A percentile compares a stretch with the other conserved stretches of the same genome.
phyloP scores from a whole-genome alignment of 495 filamentous ascomycete genomes.

The Aspergillus heteromorphus region DNA sequence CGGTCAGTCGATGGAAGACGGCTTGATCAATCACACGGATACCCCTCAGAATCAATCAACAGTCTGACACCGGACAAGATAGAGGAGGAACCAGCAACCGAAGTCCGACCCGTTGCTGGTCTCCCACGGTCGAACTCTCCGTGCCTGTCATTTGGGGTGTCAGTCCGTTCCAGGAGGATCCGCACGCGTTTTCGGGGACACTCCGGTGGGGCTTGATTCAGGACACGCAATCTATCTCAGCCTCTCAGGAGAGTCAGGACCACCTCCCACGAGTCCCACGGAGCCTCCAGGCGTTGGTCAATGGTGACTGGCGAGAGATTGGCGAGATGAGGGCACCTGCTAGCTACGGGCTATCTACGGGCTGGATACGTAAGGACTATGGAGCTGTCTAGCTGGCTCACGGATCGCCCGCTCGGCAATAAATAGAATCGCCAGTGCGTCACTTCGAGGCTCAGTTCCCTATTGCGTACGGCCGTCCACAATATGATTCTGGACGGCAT shows the following conservation, averaged over 20 bases:
- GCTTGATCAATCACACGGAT: not conserved
- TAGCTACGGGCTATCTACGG: not conserved
- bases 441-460: not conserved
- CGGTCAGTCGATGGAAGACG: not conserved
- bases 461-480: not conserved
- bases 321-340: not conserved
- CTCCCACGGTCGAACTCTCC: not conserved
- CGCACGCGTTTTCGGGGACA: not conserved
- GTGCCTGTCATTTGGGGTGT: not conserved
- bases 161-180: not conserved
- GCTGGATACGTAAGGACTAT: no score
- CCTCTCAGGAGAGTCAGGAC: not conserved
- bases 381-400: not conserved
- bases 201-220: not conserved
- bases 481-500: not conserved
- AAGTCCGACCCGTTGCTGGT: no score
- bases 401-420: not conserved
- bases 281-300: not conserved
- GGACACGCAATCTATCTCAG: constrained; percentile 3
- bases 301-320: not conserved
- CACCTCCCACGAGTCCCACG: not conserved
- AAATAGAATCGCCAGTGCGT: not conserved
- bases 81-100: no score
- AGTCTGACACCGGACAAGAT: no score
- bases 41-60: no score